Evolutionary conservation across 352 stramenopile species (phyloP), one percentile per base, ranked within the genome.

Genomic region (Globisporangium radiosum): DNA sequence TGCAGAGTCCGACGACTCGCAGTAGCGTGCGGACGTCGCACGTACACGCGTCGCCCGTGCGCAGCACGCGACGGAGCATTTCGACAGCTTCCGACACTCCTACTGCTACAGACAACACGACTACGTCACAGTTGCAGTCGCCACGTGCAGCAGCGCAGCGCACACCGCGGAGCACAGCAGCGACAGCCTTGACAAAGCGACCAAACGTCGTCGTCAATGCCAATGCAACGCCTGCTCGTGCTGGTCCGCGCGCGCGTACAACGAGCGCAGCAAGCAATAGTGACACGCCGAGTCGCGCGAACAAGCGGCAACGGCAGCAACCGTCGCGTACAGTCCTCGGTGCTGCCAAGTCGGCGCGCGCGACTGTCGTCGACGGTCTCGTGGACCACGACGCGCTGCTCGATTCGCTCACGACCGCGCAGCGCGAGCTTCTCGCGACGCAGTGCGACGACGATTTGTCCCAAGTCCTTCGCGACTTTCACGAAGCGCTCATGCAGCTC

Each of bases 401-500:
- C 47, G 60, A 72, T 3, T 73, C 65, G 10, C 73, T 92, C 39
- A 85, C 80, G 5, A 64, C 38, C 3, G 52, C 71, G 15, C 70
- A 95, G 55, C 76, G 81, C 19, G 66, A 90, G 36, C 15, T 73
- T 42, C 79, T 91, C 17, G 59, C 78, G n/a, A 63, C 65, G n/a
- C 68, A 75, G 33, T 86, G 73, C 49, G 61, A 72, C 5, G 84
- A 91, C 8, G 81, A 93, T 49, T 58, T 90, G 44, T 59, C 54
- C 14, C 54, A 62, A 2, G 70, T 93, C 33, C 68, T 93, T 44
- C 70, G 74, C 25, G 66, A 88, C 56, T 90, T 93, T 51, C 84
- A 93, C 56, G 78, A 89, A 37, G 77, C 79, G 3, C 64, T 93
- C 15, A 76, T 70, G 45, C 79, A 83, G 54, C 75, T 78, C 13